Conservation (phyloP, 805 yeast species). For the Barnettozyma californica region DNA sequence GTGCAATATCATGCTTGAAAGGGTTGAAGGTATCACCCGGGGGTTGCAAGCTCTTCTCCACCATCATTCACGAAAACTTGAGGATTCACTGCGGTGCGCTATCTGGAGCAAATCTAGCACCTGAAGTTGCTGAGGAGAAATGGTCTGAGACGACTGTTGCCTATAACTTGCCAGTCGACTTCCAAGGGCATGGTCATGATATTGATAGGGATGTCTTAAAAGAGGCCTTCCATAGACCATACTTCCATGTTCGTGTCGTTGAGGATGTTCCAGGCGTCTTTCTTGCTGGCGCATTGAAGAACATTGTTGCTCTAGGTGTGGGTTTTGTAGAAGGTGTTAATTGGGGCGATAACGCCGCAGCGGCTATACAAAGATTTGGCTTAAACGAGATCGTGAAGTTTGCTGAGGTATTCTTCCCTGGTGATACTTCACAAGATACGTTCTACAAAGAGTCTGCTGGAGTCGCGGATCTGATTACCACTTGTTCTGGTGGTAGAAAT, state of each 20-base stretch:
- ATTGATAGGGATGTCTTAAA: constrained; percentile 67
- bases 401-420: constrained; percentile 74
- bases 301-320: constrained; percentile 92
- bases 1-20: constrained; percentile 94
- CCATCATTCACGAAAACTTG: constrained; percentile 70
- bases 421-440: constrained; percentile 43
- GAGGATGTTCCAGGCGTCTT: constrained; percentile 95
- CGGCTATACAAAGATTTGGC: constrained; percentile 96
- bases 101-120: constrained; percentile 95
- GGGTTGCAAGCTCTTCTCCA: constrained; percentile 81
- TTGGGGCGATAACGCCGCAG: constrained; percentile 98
- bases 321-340: constrained; percentile 97
- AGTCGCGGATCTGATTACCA: constrained; percentile 95
- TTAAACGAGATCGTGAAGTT: constrained; percentile 84
- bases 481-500: constrained; percentile 97
- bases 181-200: constrained; percentile 38
- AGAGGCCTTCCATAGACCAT: constrained; percentile 91
- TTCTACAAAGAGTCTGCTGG: constrained; percentile 94
- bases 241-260: constrained; percentile 92
- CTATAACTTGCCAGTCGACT: constrained; percentile 65
- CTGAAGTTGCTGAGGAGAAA: constrained; percentile 90
- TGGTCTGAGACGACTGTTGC: constrained; percentile 99
- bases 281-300: constrained; percentile 94
- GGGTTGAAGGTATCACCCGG: constrained; percentile 78
- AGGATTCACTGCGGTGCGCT: constrained; percentile 93